Conservation (phyloP, 495 filamentous ascomycete species). For the Aeminium ludgeri region DNA sequence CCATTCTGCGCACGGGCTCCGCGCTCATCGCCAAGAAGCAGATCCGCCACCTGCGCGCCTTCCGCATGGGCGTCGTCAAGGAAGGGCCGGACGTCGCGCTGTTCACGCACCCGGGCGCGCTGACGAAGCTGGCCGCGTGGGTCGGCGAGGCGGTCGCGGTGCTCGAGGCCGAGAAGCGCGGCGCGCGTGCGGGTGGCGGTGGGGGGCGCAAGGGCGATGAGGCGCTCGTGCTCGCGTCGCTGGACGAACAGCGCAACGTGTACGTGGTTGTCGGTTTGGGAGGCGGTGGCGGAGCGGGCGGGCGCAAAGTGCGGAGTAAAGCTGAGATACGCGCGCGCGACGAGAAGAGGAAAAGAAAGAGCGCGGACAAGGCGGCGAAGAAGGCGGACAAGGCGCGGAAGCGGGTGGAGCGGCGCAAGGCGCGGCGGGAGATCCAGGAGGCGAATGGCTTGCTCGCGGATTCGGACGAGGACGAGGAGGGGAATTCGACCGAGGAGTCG, state of each 20-base stretch:
- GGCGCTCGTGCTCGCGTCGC: constrained; percentile 72
- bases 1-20: constrained; percentile 86
- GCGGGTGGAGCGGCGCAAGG: constrained; percentile 14
- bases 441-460: constrained; percentile 22
- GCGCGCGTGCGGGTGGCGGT: constrained; percentile 40
- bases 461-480: constrained; percentile 34
- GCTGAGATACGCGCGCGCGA: constrained; percentile 41
- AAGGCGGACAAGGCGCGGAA: constrained; percentile 41
- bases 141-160: constrained; percentile 83
- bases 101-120: constrained; percentile 78
- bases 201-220: constrained; percentile 37
- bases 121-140: constrained; percentile 89
- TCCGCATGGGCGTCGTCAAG: constrained; percentile 89
- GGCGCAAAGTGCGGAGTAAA: constrained; percentile 40
- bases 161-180: constrained; percentile 62
- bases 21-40: constrained; percentile 82
- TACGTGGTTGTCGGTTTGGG: constrained; percentile 84
- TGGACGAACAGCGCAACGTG: constrained; percentile 75
- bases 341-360: constrained; percentile 42
- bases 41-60: constrained; percentile 77
- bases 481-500: constrained; percentile 36
- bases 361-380: constrained; percentile 31
- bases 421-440: constrained; percentile 17
- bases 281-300: constrained; percentile 47
- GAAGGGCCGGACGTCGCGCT: constrained; percentile 78